Evolutionary conservation across 306 rosid genomes (phyloP), one percentile per base, ranked within the genome.

Genomic region (Lathyrus sativus): DNA sequence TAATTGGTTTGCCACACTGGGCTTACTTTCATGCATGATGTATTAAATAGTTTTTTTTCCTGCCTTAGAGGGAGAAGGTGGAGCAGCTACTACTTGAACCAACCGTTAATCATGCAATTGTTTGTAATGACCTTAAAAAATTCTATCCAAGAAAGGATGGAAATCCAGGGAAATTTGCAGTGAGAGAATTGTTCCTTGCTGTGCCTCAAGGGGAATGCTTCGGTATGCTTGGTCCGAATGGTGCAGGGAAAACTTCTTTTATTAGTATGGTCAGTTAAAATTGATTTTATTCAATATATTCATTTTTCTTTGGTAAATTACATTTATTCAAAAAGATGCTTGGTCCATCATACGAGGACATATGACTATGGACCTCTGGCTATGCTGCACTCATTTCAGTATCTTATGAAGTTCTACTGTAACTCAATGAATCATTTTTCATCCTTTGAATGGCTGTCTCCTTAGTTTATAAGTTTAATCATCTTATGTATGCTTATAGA

Each of bases 141-240:
- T 80, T 92, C 41, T 92, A 92, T 85, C 89, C 87, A 10, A 87
- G 89, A 71, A 83, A 75, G 76, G 98, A 89, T 38, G 96, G 98
- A 38, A 92, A 89, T 82, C 91, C 91, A 38, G 86, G 76, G n/a
- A 92, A 89, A 71, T 69, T 78, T 63, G 98, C 98, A 2, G 98
- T 92, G 59, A 88, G 60, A 82, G 98, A 92, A 38, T 56, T 92
- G 79, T 92, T 89, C 72, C 95, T 92, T 80, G 89, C 88, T 65
- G 77, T 92, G 84, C 85, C 93, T 79, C 88, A 76, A 64, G 96
- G 95, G 61, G 92, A 92, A 71, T 92, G 98, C 83, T 87, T 92
- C 59, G 98, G 98, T 75, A 89, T 89, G 95, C 96, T 92, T 22
- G 98, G 98, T 56, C 98, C 96, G 14, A 92, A 92, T 48, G 98